Evolutionary conservation across 352 stramenopile species (phyloP).

Genomic region (Phytopythium aichiense): DNA sequence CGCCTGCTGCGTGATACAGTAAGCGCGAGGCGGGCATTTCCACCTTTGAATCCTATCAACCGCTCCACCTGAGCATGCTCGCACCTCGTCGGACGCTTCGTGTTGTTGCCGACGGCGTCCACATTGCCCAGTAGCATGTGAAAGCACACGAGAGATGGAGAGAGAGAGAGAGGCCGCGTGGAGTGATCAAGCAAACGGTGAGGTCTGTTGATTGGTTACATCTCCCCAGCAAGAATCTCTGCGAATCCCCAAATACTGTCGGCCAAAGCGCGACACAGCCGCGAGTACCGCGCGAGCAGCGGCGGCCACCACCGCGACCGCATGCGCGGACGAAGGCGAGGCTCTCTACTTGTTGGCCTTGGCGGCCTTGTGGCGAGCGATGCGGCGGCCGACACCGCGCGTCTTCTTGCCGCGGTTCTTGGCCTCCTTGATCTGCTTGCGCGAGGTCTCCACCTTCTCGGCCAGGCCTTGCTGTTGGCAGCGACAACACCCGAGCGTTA

Average conservation of each 20-base stretch:
- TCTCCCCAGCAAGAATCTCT: constrained; percentile 50
- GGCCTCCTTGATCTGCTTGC: constrained; percentile 99
- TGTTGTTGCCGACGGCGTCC: no score
- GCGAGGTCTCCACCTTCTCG: constrained; percentile 95
- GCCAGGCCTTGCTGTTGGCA: constrained; percentile 56
- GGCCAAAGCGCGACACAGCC: constrained; percentile 26
- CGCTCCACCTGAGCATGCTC: no score
- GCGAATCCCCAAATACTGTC: constrained; percentile 39
- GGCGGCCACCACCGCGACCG: constrained; percentile 8
- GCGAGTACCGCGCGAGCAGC: constrained; percentile 20
- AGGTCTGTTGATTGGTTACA: constrained; percentile 51
- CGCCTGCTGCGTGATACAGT: constrained; percentile 50
- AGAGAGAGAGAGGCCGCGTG: background rate
- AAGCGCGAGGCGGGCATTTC: background rate
- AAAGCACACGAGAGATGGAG: background rate
- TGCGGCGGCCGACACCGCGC: constrained; percentile 95
- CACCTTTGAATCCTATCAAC: background rate
- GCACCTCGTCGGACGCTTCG: no score
- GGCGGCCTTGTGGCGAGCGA: constrained; percentile 99
- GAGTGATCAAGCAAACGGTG: constrained; percentile 36
- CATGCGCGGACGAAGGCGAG: constrained; percentile 22
- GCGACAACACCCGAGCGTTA: no score
- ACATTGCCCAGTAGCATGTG: no score
- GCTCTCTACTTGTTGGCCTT: constrained; percentile 93
- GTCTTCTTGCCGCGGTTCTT: constrained; percentile 99